phyloP scores from a whole-genome alignment of 768 basidiomycete genomes.

The Coprinellus aureogranulatus region DNA sequence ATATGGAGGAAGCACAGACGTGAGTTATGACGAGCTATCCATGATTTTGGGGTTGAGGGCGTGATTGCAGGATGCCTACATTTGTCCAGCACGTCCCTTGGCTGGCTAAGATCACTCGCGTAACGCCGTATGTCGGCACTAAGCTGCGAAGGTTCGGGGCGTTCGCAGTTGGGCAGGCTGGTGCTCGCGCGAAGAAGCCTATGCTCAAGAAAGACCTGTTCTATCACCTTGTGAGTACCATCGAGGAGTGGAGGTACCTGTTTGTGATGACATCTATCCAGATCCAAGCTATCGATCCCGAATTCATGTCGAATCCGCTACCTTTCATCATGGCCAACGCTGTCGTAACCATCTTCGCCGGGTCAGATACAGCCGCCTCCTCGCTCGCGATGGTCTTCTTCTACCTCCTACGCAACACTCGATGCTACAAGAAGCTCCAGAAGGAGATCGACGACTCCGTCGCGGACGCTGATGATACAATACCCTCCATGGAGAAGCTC shows the following conservation, averaged over 20 bases:
- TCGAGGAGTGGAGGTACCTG: neutral
- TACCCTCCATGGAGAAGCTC: conserved; percentile 18
- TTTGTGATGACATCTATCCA: conserved; percentile 8
- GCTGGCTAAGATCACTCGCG: conserved; percentile 7
- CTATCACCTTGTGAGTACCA: conserved; percentile 22
- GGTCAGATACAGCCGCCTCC: conserved; percentile 30
- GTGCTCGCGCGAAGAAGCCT: conserved; percentile 15
- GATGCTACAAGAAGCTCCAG: conserved; percentile 22
- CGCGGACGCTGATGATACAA: conserved; percentile 14
- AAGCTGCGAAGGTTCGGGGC: conserved; percentile 6
- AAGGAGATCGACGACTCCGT: conserved; percentile 25
- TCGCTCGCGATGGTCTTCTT: conserved; percentile 25
- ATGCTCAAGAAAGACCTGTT: conserved; percentile 25
- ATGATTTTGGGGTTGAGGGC: neutral
- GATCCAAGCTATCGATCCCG: conserved; percentile 18
- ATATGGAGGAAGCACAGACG: conserved; percentile 24
- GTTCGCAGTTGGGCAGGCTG: conserved; percentile 16
- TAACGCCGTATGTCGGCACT: conserved; percentile 2
- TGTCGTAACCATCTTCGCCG: conserved; percentile 29
- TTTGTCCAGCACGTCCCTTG: conserved; percentile 15
- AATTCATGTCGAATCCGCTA: conserved; percentile 12
- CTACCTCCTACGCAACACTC: conserved; percentile 23
- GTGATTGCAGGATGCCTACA: conserved; percentile 13
- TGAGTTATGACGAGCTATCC: conserved; percentile 3
- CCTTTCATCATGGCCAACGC: conserved; percentile 17